Percentiles rank a stretch among this genome's conserved stretches.
Evolutionary conservation across 2,329 filamentous ascomycete genomes (phyloP).

Genomic region (Monosporascus sp.): DNA sequence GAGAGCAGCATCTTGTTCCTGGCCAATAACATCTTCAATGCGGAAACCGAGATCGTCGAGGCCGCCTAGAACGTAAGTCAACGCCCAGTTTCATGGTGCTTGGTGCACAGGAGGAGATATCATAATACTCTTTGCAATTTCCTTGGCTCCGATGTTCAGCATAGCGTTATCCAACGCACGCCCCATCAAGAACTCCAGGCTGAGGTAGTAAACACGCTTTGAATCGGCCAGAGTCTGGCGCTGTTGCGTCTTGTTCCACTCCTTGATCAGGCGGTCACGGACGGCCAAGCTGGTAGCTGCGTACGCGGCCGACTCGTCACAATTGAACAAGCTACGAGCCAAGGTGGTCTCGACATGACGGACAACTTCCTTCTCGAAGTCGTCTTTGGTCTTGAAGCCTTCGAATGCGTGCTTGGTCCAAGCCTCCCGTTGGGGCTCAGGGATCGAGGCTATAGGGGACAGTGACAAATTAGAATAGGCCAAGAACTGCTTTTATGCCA

Average conservation of each 20-base stretch:
- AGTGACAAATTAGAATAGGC: neutral
- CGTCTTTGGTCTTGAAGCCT: slow-evolving; percentile 72
- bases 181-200: slow-evolving; percentile 96
- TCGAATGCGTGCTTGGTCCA: slow-evolving; percentile 61
- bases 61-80: slow-evolving; percentile 54
- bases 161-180: slow-evolving; percentile 96
- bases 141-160: slow-evolving; percentile 89
- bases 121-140: slow-evolving; percentile 67
- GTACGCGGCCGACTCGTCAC: slow-evolving; percentile 91
- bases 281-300: slow-evolving; percentile 87
- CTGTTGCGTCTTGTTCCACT: slow-evolving; percentile 98
- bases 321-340: slow-evolving; percentile 95
- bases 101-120: neutral
- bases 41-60: slow-evolving; percentile 88
- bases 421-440: slow-evolving; percentile 79
- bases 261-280: slow-evolving; percentile 84
- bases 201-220: slow-evolving; percentile 96
- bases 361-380: slow-evolving; percentile 83
- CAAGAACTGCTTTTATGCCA: neutral
- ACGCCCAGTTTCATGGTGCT: slow-evolving; percentile 1
- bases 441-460: slow-evolving; percentile 61
- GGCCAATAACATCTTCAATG: slow-evolving; percentile 89
- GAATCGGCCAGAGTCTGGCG: slow-evolving; percentile 83
- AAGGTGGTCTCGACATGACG: slow-evolving; percentile 95
- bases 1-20: slow-evolving; percentile 93